These are phyloP conservation scores for Lentinus brumalis DNA, from an alignment of 768 basidiomycete genomes.

Conservation along the genomic window DNA sequence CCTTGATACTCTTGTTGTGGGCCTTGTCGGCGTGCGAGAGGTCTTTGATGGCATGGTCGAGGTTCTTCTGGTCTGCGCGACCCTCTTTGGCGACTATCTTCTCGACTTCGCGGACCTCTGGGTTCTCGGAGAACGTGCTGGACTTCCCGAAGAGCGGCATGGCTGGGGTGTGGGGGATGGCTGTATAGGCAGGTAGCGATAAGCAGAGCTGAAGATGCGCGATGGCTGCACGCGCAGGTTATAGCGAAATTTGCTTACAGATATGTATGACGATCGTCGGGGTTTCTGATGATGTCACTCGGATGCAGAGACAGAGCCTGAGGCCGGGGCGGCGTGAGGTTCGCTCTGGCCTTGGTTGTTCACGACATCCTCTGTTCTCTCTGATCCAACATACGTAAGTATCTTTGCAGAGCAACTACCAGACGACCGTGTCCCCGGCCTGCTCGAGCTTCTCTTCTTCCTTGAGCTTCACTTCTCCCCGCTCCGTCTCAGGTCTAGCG, in stretches of 20 bases:
- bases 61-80: conserved; percentile 48
- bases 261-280: too few relatives aligned
- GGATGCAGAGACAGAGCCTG: too few relatives aligned
- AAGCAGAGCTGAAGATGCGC: background rate
- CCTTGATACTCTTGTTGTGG: conserved; percentile 55
- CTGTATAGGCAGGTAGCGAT: background rate
- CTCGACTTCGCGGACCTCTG: conserved; percentile 43
- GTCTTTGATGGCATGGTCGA: conserved; percentile 58
- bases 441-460: too few relatives aligned
- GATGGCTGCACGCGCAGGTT: background rate
- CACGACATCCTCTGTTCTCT: too few relatives aligned
- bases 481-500: too few relatives aligned
- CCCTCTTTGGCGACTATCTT: conserved; percentile 52
- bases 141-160: conserved; percentile 34
- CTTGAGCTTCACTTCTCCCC: too few relatives aligned
- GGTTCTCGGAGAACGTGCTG: conserved; percentile 26
- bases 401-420: too few relatives aligned
- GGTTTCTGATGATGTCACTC: too few relatives aligned
- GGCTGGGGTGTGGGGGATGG: background rate
- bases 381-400: too few relatives aligned
- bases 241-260: background rate
- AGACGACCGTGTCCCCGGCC: too few relatives aligned
- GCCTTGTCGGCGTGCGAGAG: conserved; percentile 55
- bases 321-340: too few relatives aligned
- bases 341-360: too few relatives aligned